Conservation (phyloP, 768 basidiomycete genomes). For the Holtermanniella nyarrowii region DNA sequence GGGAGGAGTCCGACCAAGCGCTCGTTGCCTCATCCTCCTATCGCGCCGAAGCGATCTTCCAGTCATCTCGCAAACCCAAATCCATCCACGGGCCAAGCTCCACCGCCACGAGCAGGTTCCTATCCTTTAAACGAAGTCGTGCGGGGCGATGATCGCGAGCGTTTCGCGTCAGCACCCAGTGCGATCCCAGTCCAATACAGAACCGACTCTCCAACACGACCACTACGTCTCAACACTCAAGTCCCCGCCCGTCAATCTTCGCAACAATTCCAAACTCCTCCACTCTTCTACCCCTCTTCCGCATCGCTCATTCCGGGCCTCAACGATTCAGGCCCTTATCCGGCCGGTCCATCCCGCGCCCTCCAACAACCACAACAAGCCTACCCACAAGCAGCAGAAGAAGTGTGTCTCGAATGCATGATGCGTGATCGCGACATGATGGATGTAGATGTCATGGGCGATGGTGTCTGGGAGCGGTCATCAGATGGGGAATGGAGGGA, state of each 20-base stretch:
- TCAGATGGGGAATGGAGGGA: slow-evolving; percentile 77
- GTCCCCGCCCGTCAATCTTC: background rate
- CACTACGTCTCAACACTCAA: background rate
- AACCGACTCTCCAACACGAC: background rate
- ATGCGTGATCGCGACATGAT: slow-evolving; percentile 99
- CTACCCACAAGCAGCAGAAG: slow-evolving; percentile 41
- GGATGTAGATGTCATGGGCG: slow-evolving; percentile 76
- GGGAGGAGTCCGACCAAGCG: slow-evolving; percentile 5
- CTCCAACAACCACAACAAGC: slow-evolving; percentile 1
- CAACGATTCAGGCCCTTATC: slow-evolving; percentile 28
- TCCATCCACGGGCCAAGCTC: background rate
- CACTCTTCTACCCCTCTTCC: background rate
- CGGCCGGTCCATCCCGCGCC: slow-evolving; percentile 6
- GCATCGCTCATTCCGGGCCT: slow-evolving; percentile 3
- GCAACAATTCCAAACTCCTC: background rate
- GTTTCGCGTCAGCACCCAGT: background rate
- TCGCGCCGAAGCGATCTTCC: background rate
- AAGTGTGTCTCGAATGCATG: slow-evolving; percentile 90
- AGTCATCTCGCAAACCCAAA: no score
- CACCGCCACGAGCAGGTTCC: background rate
- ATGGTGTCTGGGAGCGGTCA: slow-evolving; percentile 82
- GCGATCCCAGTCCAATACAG: background rate
- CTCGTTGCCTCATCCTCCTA: slow-evolving; percentile 27
- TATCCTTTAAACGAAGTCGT: background rate
- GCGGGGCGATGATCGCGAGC: background rate